phyloP scores from a whole-genome alignment of 2,329 filamentous ascomycete genomes.

The Botrytis paeoniae region DNA sequence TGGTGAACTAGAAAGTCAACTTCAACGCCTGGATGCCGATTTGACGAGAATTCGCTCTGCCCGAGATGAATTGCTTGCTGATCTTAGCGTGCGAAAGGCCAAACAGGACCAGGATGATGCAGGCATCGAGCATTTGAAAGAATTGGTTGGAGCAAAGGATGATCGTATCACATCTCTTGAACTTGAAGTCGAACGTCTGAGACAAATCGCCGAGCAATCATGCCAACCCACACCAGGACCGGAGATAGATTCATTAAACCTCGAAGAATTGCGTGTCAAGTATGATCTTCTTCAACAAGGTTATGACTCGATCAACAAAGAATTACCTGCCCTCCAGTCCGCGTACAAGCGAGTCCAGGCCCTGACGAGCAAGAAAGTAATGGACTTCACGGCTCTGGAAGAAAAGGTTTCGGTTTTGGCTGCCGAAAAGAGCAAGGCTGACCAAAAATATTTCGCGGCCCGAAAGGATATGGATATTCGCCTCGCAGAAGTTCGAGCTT shows the following conservation, averaged over 20 bases:
- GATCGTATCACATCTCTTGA: constrained; percentile 80
- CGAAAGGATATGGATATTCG: constrained; percentile 91
- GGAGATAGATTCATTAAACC: constrained; percentile 56
- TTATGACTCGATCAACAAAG: constrained; percentile 79
- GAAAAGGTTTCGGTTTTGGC: constrained; percentile 71
- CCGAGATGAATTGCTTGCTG: constrained; percentile 81
- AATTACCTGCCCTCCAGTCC: constrained; percentile 83
- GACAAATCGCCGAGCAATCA: constrained; percentile 50
- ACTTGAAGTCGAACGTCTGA: constrained; percentile 72
- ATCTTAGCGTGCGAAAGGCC: constrained; percentile 75
- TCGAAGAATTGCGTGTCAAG: constrained; percentile 71
- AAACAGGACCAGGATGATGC: constrained; percentile 72
- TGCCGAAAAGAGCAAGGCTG: constrained; percentile 91
- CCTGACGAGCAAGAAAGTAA: constrained; percentile 80
- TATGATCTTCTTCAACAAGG: constrained; percentile 74
- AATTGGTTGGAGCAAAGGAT: constrained; percentile 75
- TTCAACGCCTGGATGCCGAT: constrained; percentile 78
- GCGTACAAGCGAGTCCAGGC: constrained; percentile 88
- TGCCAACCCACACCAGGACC: constrained; percentile 41
- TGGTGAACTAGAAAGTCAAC: constrained; percentile 75
- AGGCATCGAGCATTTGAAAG: constrained; percentile 71
- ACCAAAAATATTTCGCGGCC: constrained; percentile 96
- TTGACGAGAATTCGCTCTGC: constrained; percentile 79
- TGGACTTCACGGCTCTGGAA: constrained; percentile 72
- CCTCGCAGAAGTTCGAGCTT: constrained; percentile 72